Conservation (phyloP, 805 yeast genomes). For the Yamadazyma sp. region DNA sequence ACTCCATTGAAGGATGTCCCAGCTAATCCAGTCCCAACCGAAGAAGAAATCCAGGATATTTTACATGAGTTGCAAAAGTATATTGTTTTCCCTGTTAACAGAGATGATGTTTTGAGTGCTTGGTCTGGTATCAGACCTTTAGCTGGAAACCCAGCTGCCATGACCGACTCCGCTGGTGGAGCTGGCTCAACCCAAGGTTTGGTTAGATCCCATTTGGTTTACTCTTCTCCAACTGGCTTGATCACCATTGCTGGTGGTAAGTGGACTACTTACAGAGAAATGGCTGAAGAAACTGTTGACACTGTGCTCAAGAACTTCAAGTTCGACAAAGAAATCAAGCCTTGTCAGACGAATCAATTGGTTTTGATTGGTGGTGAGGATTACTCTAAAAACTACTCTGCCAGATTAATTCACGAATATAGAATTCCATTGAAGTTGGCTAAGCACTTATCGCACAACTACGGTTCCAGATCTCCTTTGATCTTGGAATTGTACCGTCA, state of each 20-base stretch:
- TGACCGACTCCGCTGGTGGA: slow-evolving; percentile 46
- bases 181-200: slow-evolving; percentile 72
- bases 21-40: slow-evolving; percentile 78
- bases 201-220: slow-evolving; percentile 85
- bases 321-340: slow-evolving; percentile 33
- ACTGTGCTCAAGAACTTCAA: slow-evolving; percentile 54
- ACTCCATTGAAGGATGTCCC: slow-evolving; percentile 74
- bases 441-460: slow-evolving; percentile 77
- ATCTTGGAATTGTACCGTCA: slow-evolving; percentile 57
- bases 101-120: slow-evolving; percentile 90
- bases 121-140: slow-evolving; percentile 98
- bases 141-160: slow-evolving; percentile 85
- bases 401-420: slow-evolving; percentile 79
- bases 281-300: slow-evolving; percentile 93
- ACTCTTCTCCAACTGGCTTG: slow-evolving; percentile 70
- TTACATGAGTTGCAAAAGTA: slow-evolving; percentile 86
- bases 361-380: slow-evolving; percentile 79
- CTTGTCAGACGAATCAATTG: slow-evolving; percentile 54
- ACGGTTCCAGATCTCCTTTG: slow-evolving; percentile 86
- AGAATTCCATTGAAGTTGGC: slow-evolving; percentile 72
- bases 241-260: slow-evolving; percentile 94
- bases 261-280: slow-evolving; percentile 97
- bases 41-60: slow-evolving; percentile 85
- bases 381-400: slow-evolving; percentile 70
- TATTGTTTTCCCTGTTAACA: slow-evolving; percentile 80